Percentiles rank a stretch among this genome's conserved stretches.
Conservation (phyloP, 2,329 filamentous ascomycete species). For the Aureobasidium sp. region DNA sequence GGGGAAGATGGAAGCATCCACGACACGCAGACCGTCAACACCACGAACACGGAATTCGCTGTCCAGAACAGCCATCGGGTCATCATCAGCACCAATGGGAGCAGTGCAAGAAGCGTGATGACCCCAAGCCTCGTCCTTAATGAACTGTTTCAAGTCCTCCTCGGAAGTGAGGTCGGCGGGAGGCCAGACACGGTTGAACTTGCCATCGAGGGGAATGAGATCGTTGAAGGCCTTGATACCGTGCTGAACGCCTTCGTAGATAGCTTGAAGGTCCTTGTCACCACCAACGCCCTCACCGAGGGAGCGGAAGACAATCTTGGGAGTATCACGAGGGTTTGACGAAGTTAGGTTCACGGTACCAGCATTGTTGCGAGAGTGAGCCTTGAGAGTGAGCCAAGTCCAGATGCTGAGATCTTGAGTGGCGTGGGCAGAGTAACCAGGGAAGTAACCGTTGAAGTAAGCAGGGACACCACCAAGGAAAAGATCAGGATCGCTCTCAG, state of each 20-base stretch:
- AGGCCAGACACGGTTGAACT: slow-evolving; percentile 36
- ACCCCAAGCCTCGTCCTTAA: slow-evolving; percentile 45
- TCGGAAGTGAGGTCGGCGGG: slow-evolving; percentile 34
- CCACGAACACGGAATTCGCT: slow-evolving; percentile 49
- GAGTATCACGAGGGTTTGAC: slow-evolving; percentile 54
- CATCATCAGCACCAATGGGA: slow-evolving; percentile 46
- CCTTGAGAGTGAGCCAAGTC: slow-evolving; percentile 49
- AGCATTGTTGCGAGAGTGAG: slow-evolving; percentile 52
- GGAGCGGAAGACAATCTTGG: slow-evolving; percentile 55
- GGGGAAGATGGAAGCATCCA: slow-evolving; percentile 53
- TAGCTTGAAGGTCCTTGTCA: slow-evolving; percentile 38
- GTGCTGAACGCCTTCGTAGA: slow-evolving; percentile 48
- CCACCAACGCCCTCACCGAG: slow-evolving; percentile 40
- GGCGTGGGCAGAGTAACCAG: slow-evolving; percentile 41
- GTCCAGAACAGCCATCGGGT: slow-evolving; percentile 49
- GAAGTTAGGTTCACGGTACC: slow-evolving; percentile 56
- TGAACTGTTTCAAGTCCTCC: slow-evolving; percentile 38
- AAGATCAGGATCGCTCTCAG: slow-evolving; percentile 42
- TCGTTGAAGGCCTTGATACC: slow-evolving; percentile 34
- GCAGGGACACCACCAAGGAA: slow-evolving; percentile 48
- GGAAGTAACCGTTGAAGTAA: slow-evolving; percentile 49
- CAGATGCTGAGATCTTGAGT: slow-evolving; percentile 37
- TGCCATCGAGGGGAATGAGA: slow-evolving; percentile 33
- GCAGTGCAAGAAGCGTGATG: slow-evolving; percentile 51
- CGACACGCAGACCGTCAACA: slow-evolving; percentile 48